Percentiles rank a stretch among this genome's conserved stretches.
Evolutionary conservation across 768 basidiomycete species (phyloP).

Genomic region (Zangia roseola): DNA sequence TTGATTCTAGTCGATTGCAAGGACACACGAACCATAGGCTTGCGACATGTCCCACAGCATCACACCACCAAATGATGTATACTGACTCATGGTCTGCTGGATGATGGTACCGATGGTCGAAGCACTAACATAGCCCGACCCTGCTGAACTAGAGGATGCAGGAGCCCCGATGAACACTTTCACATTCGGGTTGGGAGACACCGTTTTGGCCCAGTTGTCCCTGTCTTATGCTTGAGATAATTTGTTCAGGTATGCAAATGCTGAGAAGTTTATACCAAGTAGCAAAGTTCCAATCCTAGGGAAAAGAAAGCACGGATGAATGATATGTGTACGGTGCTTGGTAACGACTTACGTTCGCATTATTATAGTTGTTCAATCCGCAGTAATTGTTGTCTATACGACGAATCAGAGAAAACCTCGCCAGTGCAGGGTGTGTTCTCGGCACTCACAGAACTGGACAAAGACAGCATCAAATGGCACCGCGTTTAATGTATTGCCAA

Average conservation of each 20-base stretch:
- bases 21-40: constrained; percentile 36
- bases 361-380: constrained; percentile 43
- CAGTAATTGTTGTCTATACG: constrained; percentile 49
- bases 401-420: background rate
- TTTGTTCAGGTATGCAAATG: too few relatives aligned
- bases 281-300: constrained; percentile 49
- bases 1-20: background rate
- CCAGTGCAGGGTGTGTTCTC: background rate
- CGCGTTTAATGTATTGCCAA: constrained; percentile 41
- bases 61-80: constrained; percentile 49
- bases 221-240: constrained; percentile 24
- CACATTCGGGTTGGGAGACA: constrained; percentile 44
- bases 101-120: constrained; percentile 36
- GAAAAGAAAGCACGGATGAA: background rate
- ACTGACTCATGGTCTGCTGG: constrained; percentile 33
- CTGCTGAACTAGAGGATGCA: constrained; percentile 41
- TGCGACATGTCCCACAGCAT: constrained; percentile 46
- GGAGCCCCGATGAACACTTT: constrained; percentile 53
- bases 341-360: constrained; percentile 35
- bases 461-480: constrained; percentile 50
- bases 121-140: constrained; percentile 42
- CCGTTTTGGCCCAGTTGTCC: constrained; percentile 47
- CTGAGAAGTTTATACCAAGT: constrained; percentile 33
- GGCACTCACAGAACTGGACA: constrained; percentile 45
- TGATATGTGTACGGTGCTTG: background rate